Evolutionary conservation across 2,329 filamentous ascomycete species (phyloP).

Genomic region (Scedosporium aurantiacum): DNA sequence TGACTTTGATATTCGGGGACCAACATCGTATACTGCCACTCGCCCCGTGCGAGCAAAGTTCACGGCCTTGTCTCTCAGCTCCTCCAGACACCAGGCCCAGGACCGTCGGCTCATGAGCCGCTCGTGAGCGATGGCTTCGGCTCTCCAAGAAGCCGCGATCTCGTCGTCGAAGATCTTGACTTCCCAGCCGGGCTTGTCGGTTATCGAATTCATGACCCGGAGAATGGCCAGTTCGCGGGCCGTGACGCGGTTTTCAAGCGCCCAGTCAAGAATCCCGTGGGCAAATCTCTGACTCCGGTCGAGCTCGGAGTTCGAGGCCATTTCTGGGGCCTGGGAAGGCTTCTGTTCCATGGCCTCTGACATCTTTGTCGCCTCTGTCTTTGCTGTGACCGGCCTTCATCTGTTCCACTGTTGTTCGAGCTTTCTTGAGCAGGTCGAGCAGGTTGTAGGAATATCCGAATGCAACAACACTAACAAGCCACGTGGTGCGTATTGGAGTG

Average conservation of each 20-base stretch:
- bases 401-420: not conserved
- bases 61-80: not conserved
- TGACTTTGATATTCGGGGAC: not conserved
- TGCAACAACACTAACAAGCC: too few relatives aligned
- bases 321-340: not conserved
- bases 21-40: not conserved
- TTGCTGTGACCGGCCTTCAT: not conserved
- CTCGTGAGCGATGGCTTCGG: not conserved
- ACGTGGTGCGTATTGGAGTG: too few relatives aligned
- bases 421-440: not conserved
- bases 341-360: not conserved
- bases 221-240: slow-evolving; percentile 9
- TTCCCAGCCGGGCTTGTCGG: slow-evolving; percentile 7
- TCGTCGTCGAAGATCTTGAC: slow-evolving; percentile 1
- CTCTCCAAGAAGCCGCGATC: not conserved
- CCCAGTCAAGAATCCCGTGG: slow-evolving; percentile 4
- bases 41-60: not conserved
- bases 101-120: not conserved
- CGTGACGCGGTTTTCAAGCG: slow-evolving; percentile 2
- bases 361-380: too few relatives aligned
- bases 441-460: too few relatives aligned
- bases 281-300: slow-evolving; percentile 4
- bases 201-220: slow-evolving; percentile 8
- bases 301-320: not conserved
- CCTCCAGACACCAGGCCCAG: slow-evolving; percentile 1